Evolutionary conservation across 345 rosid genomes (phyloP).

Genomic region (Schrenkiella parvula): DNA sequence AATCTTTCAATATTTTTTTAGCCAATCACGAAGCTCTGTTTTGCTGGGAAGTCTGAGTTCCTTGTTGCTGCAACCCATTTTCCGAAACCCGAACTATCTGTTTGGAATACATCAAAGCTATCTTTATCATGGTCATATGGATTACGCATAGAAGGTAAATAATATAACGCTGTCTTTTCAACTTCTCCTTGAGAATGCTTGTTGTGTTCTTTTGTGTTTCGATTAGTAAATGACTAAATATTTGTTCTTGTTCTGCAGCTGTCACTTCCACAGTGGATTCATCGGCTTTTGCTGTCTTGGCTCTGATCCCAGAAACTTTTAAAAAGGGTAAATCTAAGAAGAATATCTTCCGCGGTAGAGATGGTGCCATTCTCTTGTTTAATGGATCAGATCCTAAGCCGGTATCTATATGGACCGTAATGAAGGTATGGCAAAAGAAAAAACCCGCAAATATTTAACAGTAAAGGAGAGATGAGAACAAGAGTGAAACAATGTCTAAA

Average conservation of each 20-base stretch:
- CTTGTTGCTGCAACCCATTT: slow-evolving; percentile 69
- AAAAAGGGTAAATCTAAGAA: slow-evolving; percentile 33
- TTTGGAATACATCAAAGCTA: slow-evolving; percentile 74
- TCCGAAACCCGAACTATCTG: slow-evolving; percentile 59
- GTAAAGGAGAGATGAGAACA: neutral
- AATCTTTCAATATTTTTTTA: neutral
- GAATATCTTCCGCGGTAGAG: slow-evolving; percentile 45
- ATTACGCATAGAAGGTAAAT: slow-evolving; percentile 73
- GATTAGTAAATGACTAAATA: neutral
- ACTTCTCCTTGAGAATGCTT: neutral
- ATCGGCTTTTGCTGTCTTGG: slow-evolving; percentile 69
- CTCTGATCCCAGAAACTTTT: slow-evolving; percentile 48
- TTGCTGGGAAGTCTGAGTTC: slow-evolving; percentile 67
- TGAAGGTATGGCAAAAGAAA: slow-evolving; percentile 45
- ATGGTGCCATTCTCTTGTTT: slow-evolving; percentile 72
- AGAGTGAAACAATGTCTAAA: slow-evolving; percentile 1
- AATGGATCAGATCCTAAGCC: slow-evolving; percentile 67
- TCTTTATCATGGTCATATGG: slow-evolving; percentile 74
- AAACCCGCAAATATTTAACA: neutral
- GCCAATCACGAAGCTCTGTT: slow-evolving; percentile 56
- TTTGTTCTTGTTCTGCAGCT: slow-evolving; percentile 43
- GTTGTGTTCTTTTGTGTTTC: slow-evolving; percentile 10
- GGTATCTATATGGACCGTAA: slow-evolving; percentile 69
- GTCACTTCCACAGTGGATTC: slow-evolving; percentile 50
- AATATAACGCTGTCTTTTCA: neutral